Evolutionary conservation across 1,284 basidiomycete species (phyloP), one percentile per base, ranked within the genome.

Genomic region (Heterobasidion parviporum): DNA sequence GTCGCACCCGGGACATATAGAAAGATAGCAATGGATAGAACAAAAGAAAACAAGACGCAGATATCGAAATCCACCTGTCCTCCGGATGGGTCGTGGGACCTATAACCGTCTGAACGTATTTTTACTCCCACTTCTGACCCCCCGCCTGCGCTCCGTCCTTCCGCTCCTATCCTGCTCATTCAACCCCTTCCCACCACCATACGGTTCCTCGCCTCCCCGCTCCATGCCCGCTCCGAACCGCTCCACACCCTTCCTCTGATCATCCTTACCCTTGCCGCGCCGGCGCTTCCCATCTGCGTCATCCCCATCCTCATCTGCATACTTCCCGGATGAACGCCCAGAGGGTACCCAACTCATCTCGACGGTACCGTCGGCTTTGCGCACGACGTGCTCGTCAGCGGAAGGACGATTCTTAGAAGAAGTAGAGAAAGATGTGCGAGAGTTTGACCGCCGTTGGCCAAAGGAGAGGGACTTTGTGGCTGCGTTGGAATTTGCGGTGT

Each of bases 151-250:
- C 49, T 87, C 78, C 32, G 79, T 87, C 67, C 92, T 74, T 15
- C 92, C 92, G 60, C 74, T 78, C 65, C 80, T 71, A 55, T 85
- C 83, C 56, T 72, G 75, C 62, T 88, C 85, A 38, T 68, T 74
- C 63, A 82, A 66, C 57, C 75, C 75, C 16, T 65, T 63, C 45
- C 72, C 71, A 9, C 68, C 66, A 26, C 26, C 38, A 41, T 12
- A 41, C 33, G 60, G 60, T 32, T 80, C 79, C 53, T 76, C 75
- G 1, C 79, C 77, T 8, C 89, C 91, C 67, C 79, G 88, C 76
- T 93, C 93, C 83, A 93, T 76, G 33, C 89, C 94, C 50, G 81
- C 87, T 50, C 88, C 95, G 69, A 93, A 96, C 58, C 70, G 76
- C 68, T 94, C 89, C 44, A 87, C 82, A 16, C 85, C 83, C 65